These are phyloP conservation scores for Achaetomiella virescens DNA, from an alignment of 495 filamentous ascomycete genomes.

Conservation along the genomic window DNA sequence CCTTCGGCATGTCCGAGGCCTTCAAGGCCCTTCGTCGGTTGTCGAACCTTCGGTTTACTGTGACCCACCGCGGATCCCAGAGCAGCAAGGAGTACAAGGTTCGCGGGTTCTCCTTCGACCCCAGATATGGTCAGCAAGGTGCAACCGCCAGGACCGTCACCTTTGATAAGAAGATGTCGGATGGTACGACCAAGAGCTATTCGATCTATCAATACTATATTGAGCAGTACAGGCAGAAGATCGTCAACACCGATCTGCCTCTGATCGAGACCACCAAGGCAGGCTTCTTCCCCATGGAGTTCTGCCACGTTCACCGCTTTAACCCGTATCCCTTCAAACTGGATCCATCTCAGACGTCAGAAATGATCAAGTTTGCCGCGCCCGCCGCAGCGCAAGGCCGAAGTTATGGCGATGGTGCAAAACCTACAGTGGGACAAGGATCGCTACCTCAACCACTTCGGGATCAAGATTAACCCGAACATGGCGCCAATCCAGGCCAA, in stretches of 20 bases:
- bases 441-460: slow-evolving; percentile 58
- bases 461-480: slow-evolving; percentile 54
- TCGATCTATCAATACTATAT: slow-evolving; percentile 62
- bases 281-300: slow-evolving; percentile 71
- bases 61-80: slow-evolving; percentile 48
- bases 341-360: slow-evolving; percentile 52
- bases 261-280: slow-evolving; percentile 63
- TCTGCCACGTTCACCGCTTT: slow-evolving; percentile 48
- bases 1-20: slow-evolving; percentile 27
- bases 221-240: slow-evolving; percentile 52
- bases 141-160: slow-evolving; percentile 48
- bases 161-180: slow-evolving; percentile 52
- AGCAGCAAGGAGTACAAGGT: slow-evolving; percentile 54
- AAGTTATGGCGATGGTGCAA: slow-evolving; percentile 58
- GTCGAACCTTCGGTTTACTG: slow-evolving; percentile 58
- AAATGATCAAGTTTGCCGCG: slow-evolving; percentile 87
- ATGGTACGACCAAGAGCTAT: slow-evolving; percentile 39
- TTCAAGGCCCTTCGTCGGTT: slow-evolving; percentile 52
- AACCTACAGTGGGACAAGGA: slow-evolving; percentile 66
- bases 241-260: slow-evolving; percentile 51
- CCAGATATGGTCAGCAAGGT: slow-evolving; percentile 31
- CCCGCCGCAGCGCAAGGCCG: slow-evolving; percentile 54
- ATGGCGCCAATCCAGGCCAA: slow-evolving; percentile 63
- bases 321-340: slow-evolving; percentile 80
- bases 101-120: slow-evolving; percentile 46